Evolutionary conservation across 352 stramenopile species (phyloP).

Genomic region (Poterioochromonas sp.): DNA sequence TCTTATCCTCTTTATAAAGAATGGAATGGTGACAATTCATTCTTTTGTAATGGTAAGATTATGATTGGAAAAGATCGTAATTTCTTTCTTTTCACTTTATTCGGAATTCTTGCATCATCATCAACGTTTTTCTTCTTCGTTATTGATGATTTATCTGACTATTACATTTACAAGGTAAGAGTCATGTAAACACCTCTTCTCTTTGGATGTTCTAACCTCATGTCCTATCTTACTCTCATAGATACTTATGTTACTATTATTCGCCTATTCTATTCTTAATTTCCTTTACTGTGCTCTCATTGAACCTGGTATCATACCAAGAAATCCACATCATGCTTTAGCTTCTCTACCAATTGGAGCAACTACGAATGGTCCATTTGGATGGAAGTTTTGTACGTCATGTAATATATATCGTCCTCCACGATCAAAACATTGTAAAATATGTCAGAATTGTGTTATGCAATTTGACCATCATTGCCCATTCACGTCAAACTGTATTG

Average conservation of each 20-base stretch:
- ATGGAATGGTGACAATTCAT: conserved; percentile 43
- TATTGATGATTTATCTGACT: not conserved
- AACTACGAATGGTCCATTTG: not conserved
- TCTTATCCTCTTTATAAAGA: conserved; percentile 35
- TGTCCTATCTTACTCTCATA: too few species aligned
- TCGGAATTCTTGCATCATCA: not conserved
- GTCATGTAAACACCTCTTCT: not conserved
- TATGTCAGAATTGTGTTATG: conserved; percentile 65
- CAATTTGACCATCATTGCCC: conserved; percentile 66
- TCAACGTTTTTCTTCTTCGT: conserved; percentile 20
- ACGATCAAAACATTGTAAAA: conserved; percentile 66
- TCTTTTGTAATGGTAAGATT: conserved; percentile 41
- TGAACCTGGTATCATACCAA: conserved; percentile 45
- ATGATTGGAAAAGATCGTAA: conserved; percentile 44
- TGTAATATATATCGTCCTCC: conserved; percentile 71
- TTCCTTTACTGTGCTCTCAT: conserved; percentile 36
- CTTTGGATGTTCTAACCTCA: not conserved
- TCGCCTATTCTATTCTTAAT: conserved; percentile 27
- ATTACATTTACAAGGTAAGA: not conserved
- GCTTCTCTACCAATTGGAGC: not conserved
- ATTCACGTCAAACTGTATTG: conserved; percentile 87
- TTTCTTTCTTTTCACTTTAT: conserved; percentile 39
- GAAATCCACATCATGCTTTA: conserved; percentile 30
- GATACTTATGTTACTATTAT: conserved; percentile 29
- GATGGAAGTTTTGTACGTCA: conserved; percentile 55